These are phyloP conservation scores for Rehmannia glutinosa DNA, from an alignment of 257 asterid species.

Conservation along the genomic window DNA sequence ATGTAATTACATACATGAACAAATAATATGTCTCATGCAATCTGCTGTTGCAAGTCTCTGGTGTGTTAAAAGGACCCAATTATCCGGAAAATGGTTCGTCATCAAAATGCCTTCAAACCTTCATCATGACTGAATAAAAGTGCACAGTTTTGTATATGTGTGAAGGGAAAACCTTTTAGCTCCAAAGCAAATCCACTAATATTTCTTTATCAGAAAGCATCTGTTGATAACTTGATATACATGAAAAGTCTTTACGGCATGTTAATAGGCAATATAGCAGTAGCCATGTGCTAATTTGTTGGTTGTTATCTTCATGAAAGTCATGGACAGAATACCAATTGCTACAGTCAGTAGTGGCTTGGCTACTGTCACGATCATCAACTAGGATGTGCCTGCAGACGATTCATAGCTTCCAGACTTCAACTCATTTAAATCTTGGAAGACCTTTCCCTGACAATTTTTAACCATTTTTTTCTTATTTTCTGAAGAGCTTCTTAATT, in stretches of 20 bases:
- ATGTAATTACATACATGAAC: not conserved
- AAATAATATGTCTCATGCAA: constrained; percentile 1
- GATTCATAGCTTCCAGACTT: too few relatives aligned
- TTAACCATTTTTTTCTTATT: not conserved
- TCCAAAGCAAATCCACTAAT: not conserved
- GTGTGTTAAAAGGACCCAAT: not conserved
- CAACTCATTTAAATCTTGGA: not conserved
- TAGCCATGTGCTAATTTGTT: not conserved
- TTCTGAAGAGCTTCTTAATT: not conserved
- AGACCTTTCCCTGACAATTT: not conserved
- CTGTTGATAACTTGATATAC: too few relatives aligned
- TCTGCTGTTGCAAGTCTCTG: constrained; percentile 6
- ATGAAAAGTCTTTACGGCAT: not conserved
- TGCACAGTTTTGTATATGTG: not conserved
- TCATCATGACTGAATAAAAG: not conserved
- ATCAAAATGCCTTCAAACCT: not conserved
- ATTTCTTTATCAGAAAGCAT: not conserved
- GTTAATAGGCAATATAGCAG: not conserved
- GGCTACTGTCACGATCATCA: too few relatives aligned
- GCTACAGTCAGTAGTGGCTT: too few relatives aligned
- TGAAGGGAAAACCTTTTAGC: too few relatives aligned
- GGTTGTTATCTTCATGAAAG: too few relatives aligned
- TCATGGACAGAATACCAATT: too few relatives aligned
- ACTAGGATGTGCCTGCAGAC: too few relatives aligned
- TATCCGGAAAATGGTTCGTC: not conserved